Evolutionary conservation across 192 early-diverging fungal genomes (phyloP).

Genomic region (Backusella parvicylindrica): DNA sequence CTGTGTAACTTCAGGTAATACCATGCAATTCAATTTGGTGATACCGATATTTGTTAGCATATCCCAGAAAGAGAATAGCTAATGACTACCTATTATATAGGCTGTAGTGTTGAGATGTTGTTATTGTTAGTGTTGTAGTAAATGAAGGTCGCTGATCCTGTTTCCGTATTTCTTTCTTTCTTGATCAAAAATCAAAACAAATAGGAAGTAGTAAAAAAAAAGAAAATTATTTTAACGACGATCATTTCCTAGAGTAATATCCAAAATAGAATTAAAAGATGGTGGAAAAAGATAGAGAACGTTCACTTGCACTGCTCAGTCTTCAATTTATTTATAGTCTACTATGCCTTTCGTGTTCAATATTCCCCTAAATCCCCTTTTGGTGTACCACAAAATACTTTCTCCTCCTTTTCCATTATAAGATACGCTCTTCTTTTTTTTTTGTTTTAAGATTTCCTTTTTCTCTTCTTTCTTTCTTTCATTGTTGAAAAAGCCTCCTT

Average conservation of each 20-base stretch:
- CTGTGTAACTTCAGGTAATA: neutral
- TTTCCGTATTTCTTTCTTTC: neutral
- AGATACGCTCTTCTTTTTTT: neutral
- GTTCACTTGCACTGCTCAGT: neutral
- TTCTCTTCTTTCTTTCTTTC: neutral
- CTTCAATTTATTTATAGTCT: neutral
- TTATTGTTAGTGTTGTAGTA: neutral
- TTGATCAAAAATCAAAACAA: neutral
- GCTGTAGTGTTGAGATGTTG: neutral
- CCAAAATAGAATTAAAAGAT: neutral
- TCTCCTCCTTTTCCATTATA: neutral
- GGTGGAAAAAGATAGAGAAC: neutral
- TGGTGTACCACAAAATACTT: slow-evolving; percentile 1
- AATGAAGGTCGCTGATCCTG: neutral
- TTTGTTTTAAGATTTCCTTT: neutral
- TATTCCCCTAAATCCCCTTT: neutral
- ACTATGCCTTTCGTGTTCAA: neutral
- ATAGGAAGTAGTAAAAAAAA: neutral
- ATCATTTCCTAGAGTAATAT: neutral
- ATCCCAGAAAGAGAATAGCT: neutral
- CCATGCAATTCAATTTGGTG: neutral
- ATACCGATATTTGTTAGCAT: neutral
- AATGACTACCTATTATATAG: neutral
- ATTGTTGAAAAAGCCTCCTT: neutral
- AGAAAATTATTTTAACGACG: neutral